Evolutionary conservation across 108 stramenopile species (phyloP), one percentile per base, ranked within the genome.

Genomic region (Skeletonema tropicum): DNA sequence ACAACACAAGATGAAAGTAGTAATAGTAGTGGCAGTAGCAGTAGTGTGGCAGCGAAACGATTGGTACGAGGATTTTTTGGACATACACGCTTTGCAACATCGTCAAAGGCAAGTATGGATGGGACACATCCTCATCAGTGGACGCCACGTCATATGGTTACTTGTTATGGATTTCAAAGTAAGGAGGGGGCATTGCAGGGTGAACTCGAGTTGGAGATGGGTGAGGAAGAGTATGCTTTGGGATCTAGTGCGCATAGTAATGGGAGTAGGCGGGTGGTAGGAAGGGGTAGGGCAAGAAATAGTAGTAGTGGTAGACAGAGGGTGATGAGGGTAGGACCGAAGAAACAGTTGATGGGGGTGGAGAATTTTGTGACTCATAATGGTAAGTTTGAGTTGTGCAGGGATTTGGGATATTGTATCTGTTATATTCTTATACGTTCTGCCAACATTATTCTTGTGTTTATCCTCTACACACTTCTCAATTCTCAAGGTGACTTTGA

Each of bases 121-220:
- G 90, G 88, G 15, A 89, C 88, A 6, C 90, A 91, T 82, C 90
- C 90, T 52, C 90, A 91, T 49, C 84, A 66, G 57, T 91, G 90
- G 90, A 80, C 83, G 3, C 83, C 88, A 13, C 77, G 78, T 41
- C 39, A 13, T 12, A 41, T 12, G 0, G 11, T 41, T 0, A 41
- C 12, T 12, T 41, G 39, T 41, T 41, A 41, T 41, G 39, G 39
- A 41, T 41, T 41, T 41, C 39, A 41, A 41, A 41, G 39, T 14
- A 13, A 41, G 3, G 39, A 41, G 39, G 39, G 39, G 9, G 39
- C 39, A 41, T 13, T 41, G 9, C 39, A 41, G 39, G 39, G 39
- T 13, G 39, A 41, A 41, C 2, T 1, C 1, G 39, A 41, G 1
- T 41, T 41, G 39, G 39, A 41, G 11, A 12, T 3, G 1, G 39